These are phyloP conservation scores for Paratrypanosoma confusum DNA, from an alignment of 208 protist genomes.

Conservation along the genomic window DNA sequence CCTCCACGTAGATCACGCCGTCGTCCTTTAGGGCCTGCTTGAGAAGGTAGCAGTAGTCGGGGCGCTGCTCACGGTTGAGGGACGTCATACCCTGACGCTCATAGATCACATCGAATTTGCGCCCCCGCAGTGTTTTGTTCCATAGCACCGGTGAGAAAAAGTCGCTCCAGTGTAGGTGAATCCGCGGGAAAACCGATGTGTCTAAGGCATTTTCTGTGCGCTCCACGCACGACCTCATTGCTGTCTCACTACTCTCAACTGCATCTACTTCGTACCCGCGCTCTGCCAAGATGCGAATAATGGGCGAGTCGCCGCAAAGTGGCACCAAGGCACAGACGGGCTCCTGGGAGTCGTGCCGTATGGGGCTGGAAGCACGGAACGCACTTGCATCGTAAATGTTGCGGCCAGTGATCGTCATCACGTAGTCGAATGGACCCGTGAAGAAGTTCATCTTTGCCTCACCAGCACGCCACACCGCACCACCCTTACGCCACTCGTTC, in stretches of 20 bases:
- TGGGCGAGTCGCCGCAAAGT: slow-evolving; percentile 83
- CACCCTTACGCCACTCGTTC: slow-evolving; percentile 83
- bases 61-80: slow-evolving; percentile 58
- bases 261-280: slow-evolving; percentile 78
- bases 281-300: slow-evolving; percentile 45
- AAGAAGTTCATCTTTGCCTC: slow-evolving; percentile 56
- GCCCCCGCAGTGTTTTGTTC: slow-evolving; percentile 29
- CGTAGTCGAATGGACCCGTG: slow-evolving; percentile 44
- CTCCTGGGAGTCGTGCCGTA: neutral
- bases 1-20: slow-evolving; percentile 81
- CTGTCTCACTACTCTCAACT: slow-evolving; percentile 67
- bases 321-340: slow-evolving; percentile 67
- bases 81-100: slow-evolving; percentile 81
- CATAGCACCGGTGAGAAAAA: slow-evolving; percentile 76
- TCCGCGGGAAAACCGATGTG: slow-evolving; percentile 20
- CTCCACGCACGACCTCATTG: slow-evolving; percentile 51
- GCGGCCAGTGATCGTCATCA: slow-evolving; percentile 54
- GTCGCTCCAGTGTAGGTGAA: slow-evolving; percentile 66
- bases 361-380: slow-evolving; percentile 25
- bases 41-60: slow-evolving; percentile 76
- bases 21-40: slow-evolving; percentile 75
- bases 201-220: slow-evolving; percentile 42
- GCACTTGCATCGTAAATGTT: slow-evolving; percentile 47
- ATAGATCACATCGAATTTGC: slow-evolving; percentile 78
- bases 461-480: slow-evolving; percentile 60